phyloP scores from a whole-genome alignment of 257 asterid genomes.

The Plantago ovata region DNA sequence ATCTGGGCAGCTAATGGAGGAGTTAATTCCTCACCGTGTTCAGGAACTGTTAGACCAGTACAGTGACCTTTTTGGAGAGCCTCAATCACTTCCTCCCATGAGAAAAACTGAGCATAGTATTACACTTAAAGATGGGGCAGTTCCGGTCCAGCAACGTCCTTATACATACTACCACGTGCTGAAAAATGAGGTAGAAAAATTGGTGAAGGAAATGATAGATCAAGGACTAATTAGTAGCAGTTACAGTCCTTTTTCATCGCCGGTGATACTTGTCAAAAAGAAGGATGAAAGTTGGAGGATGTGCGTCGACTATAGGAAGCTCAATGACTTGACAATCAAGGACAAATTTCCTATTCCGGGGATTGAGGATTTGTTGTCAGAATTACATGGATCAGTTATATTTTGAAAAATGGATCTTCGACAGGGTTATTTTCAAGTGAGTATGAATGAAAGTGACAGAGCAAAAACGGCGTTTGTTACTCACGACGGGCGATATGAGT shows the following conservation, averaged over 20 bases:
- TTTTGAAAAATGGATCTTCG: slow-evolving; percentile 11
- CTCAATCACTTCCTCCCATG: not conserved
- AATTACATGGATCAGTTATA: not conserved
- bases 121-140: not conserved
- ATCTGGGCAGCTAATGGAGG: too few species aligned
- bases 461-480: slow-evolving; percentile 6
- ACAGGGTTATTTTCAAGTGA: slow-evolving; percentile 6
- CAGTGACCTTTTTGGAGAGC: too few species aligned
- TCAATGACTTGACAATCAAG: not conserved
- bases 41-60: too few species aligned
- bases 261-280: not conserved
- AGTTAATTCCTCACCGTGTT: too few species aligned
- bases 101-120: not conserved
- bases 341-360: slow-evolving; percentile 6
- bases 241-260: slow-evolving; percentile 1
- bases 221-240: not conserved
- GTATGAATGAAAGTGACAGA: not conserved
- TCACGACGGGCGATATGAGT: slow-evolving; percentile 9
- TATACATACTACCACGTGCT: not conserved
- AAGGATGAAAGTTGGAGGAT: not conserved
- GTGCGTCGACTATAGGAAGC: too few species aligned
- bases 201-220: not conserved
- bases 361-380: slow-evolving; percentile 14
- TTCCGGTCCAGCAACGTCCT: not conserved
- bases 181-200: slow-evolving; percentile 1